Evolutionary conservation across 2,329 filamentous ascomycete genomes (phyloP), one percentile per base, ranked within the genome.

Genomic region (Neopestalotiopsis sp.): DNA sequence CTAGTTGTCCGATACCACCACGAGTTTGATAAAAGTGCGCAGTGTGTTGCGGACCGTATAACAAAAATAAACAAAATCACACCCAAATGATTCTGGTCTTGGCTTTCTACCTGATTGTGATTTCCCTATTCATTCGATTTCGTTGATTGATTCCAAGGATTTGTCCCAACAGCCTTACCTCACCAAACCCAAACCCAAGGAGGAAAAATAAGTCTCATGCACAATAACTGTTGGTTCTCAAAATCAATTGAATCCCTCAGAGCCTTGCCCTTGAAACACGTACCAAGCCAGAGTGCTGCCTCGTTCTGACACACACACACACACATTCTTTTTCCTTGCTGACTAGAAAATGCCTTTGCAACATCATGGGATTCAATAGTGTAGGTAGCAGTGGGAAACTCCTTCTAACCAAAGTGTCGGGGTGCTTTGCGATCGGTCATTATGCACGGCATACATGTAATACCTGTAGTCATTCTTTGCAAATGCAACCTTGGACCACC

Each of bases 221-320:
- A 38, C 38, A 9, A 13, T 6, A 28, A 7, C 24, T 49, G 62
- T 66, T 66, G 63, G 63, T 66, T 66, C 28, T 10, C 63, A 32
- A 40, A 13, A 45, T 7, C 20, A 20, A 30, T 28, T 28, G 12
- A 49, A 28, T 14, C 24, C 13, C 17, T 10, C 24, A 4, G 14
- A 28, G 28, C 38, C 45, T 52, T 17, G 45, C 6, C 42, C 10
- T 10, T 24, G 45, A 52, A 52, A 59, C 57, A 28, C 30, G 57
- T 30, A 30, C 24, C 12, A 14, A 4, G 30, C 24, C 3, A 59
- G 3, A 34, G 24, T 38, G 4, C 57, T 30, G 32, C 30, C n/a
- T 14, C 30, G 17, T 40, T 63, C 24, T 28, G 24, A 28, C 24
- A 28, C 24, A 28, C 24, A 28, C 24, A 24, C 24, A 28, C 24